Conservation (phyloP, 2,329 filamentous ascomycete species). For the Trichoderma sp. region DNA sequence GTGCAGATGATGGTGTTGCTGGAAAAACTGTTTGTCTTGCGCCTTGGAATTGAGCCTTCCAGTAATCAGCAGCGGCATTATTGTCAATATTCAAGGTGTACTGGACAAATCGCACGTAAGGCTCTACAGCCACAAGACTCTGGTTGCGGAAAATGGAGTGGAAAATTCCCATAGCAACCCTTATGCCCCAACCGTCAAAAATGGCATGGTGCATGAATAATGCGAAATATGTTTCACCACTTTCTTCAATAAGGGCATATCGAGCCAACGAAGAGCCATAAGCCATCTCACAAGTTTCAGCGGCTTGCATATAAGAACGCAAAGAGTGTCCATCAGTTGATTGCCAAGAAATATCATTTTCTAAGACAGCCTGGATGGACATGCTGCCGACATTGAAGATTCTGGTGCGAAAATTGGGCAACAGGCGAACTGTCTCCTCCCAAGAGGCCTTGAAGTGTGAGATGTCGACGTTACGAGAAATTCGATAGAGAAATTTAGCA, state of each 20-base stretch:
- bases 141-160: neutral
- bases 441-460: conserved; percentile 24
- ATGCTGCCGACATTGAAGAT: conserved; percentile 22
- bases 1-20: neutral
- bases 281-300: neutral
- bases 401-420: conserved; percentile 27
- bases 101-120: conserved; percentile 13
- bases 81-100: conserved; percentile 5
- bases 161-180: neutral
- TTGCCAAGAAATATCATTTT: conserved; percentile 19
- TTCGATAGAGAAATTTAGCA: conserved; percentile 23
- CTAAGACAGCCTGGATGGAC: conserved; percentile 22
- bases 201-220: conserved; percentile 26
- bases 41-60: conserved; percentile 22
- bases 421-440: conserved; percentile 23
- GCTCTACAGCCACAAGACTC: neutral
- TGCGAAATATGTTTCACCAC: conserved; percentile 16
- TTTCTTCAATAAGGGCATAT: conserved; percentile 6
- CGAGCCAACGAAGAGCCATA: conserved; percentile 6
- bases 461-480: conserved; percentile 18
- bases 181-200: conserved; percentile 26
- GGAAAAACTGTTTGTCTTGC: conserved; percentile 22
- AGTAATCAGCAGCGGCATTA: conserved; percentile 18
- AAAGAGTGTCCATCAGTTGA: neutral
- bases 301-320: neutral